Base-by-base conservation (phyloP, 2,329 filamentous ascomycete genomes). In the Alternaria rosae region DNA sequence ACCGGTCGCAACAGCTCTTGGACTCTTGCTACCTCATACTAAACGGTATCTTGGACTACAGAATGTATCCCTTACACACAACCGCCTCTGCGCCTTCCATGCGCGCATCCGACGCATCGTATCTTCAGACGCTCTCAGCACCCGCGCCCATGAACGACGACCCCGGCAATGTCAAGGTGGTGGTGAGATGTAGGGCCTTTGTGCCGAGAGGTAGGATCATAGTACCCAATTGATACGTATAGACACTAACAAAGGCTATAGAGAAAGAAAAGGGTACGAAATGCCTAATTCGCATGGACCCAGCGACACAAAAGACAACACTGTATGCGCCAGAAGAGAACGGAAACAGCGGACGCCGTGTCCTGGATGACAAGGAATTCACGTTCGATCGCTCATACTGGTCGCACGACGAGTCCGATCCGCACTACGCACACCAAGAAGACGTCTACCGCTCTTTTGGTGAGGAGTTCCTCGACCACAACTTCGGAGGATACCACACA, bases 351-450 rank as follows among this genome's bases (percentile, higher is more conserved):
- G 87, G 88, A 41, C 88, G 92, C 65, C 94, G 91, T 12, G 84
- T 91, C 8, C 83, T 91, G 57, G 93, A 97, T 75, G 92, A 97
- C 76, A 97, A 96, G 81, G 87, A 85, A 0, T 99, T 99, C 76
- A 94, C 92, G 3, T 99, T 99, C 78, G 95, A 99, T 83, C 97
- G 93, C 77, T 98, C 94, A 0, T 99, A 98, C 82, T 99, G 95
- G 94, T 98, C 94, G 62, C 93, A 97, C 80, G 84, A 94, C 77
- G 86, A 86, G 58, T 79, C 84, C 25, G 93, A 97, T 76, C 83
- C 88, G 30, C 92, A 97, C 81, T 99, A 97, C 77, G 94, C 95
- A 4, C 87, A 91, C 64, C 95, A 99, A 78, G 92, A 93, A 73
- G 92, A 97, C 73, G 91, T 99, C 58, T 98, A 99, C 84, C 92